Percentiles rank a stretch among this genome's conserved stretches.
Evolutionary conservation across 2,329 filamentous ascomycete genomes (phyloP).

Genomic region (Emericellopsis atlantica): DNA sequence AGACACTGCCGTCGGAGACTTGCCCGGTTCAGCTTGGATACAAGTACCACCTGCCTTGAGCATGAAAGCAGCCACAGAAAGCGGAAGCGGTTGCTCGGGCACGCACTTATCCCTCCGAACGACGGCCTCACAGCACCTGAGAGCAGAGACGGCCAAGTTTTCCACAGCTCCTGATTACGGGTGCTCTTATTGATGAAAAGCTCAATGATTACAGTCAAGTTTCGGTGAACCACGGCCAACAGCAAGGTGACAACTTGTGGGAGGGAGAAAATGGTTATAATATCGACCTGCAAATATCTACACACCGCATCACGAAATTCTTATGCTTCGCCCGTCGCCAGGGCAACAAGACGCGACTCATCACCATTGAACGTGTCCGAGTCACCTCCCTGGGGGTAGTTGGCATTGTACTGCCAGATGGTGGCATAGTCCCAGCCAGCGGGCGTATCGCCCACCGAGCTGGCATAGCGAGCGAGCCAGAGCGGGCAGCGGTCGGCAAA

Average conservation of each 20-base stretch:
- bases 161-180: too few species aligned
- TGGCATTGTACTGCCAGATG: constrained; percentile 41
- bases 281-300: too few species aligned
- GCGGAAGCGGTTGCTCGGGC: too few species aligned
- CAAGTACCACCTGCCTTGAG: background rate
- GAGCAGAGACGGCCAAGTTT: too few species aligned
- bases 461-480: constrained; percentile 29
- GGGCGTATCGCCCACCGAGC: constrained; percentile 26
- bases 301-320: too few species aligned
- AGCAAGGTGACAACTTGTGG: too few species aligned
- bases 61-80: background rate
- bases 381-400: constrained; percentile 36
- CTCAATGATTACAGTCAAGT: too few species aligned
- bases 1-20: background rate
- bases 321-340: constrained; percentile 1
- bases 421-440: constrained; percentile 38
- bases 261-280: too few species aligned
- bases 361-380: constrained; percentile 37
- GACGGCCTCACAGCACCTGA: too few species aligned
- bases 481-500: constrained; percentile 32
- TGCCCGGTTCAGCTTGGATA: background rate
- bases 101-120: too few species aligned
- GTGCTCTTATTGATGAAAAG: too few species aligned
- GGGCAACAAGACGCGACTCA: constrained; percentile 1
- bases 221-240: too few species aligned